Percentiles rank a stretch among this genome's conserved stretches.
These are phyloP conservation scores for Cyclostephanos invisitatus DNA, from an alignment of 108 stramenopile species.

Conservation along the genomic window DNA sequence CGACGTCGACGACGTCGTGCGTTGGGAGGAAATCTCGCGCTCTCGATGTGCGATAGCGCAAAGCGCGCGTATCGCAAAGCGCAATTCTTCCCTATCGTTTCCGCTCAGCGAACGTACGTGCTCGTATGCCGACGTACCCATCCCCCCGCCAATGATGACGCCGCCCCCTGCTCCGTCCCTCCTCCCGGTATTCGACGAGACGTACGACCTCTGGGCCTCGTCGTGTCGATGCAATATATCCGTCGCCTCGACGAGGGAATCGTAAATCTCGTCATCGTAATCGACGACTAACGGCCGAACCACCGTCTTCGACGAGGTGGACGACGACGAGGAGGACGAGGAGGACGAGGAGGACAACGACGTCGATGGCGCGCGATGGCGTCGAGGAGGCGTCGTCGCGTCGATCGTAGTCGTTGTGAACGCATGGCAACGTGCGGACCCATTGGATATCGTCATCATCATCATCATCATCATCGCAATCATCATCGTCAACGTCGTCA, in stretches of 20 bases:
- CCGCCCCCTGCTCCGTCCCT: too few relatives aligned
- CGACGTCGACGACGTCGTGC: slow-evolving; percentile 17
- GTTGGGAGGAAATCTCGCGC: slow-evolving; percentile 29
- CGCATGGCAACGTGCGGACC: not conserved
- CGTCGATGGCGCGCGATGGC: not conserved
- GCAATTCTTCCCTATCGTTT: slow-evolving; percentile 13
- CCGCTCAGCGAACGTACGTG: slow-evolving; percentile 34
- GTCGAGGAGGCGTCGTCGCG: too few relatives aligned
- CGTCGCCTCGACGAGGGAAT: slow-evolving; percentile 17
- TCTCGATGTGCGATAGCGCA: slow-evolving; percentile 48
- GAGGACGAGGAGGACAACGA: not conserved
- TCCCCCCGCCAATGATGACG: too few relatives aligned
- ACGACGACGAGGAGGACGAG: not conserved
- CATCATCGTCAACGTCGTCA: not conserved
- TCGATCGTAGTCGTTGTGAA: not conserved
- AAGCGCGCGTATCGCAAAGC: slow-evolving; percentile 26
- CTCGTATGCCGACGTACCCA: slow-evolving; percentile 27
- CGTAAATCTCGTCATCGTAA: not conserved
- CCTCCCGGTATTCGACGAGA: slow-evolving; percentile 25
- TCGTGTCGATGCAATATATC: slow-evolving; percentile 31
- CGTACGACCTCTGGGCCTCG: slow-evolving; percentile 31
- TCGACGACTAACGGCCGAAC: too few relatives aligned
- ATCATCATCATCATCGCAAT: not conserved
- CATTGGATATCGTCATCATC: not conserved
- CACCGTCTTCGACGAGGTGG: not conserved